These are phyloP conservation scores for Breynia disticha DNA, from an alignment of 441 rosid species.

Conservation along the genomic window DNA sequence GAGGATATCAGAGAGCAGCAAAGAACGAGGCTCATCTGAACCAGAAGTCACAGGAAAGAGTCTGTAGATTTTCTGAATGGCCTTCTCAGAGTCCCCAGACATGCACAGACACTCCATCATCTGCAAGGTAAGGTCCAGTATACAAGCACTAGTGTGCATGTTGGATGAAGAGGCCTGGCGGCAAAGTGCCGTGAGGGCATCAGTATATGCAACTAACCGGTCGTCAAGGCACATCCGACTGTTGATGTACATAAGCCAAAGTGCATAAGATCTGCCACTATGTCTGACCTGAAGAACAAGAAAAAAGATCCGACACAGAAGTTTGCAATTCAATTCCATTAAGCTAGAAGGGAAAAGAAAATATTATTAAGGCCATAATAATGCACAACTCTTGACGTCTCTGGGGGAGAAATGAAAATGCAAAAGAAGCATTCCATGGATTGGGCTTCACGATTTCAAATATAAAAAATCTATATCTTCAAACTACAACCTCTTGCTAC, in stretches of 20 bases:
- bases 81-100: slow-evolving; percentile 66
- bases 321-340: slow-evolving; percentile 16
- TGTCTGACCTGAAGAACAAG: slow-evolving; percentile 61
- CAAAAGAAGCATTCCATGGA: too few relatives aligned
- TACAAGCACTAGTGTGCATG: slow-evolving; percentile 59
- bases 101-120: slow-evolving; percentile 70
- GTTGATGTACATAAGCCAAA: slow-evolving; percentile 91
- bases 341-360: slow-evolving; percentile 9
- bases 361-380: slow-evolving; percentile 1
- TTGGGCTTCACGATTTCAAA: too few relatives aligned
- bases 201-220: slow-evolving; percentile 60
- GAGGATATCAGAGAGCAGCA: slow-evolving; percentile 70
- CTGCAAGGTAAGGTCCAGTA: slow-evolving; percentile 84
- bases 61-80: slow-evolving; percentile 41
- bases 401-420: too few relatives aligned
- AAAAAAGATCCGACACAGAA: slow-evolving; percentile 27
- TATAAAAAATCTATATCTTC: too few relatives aligned
- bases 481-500: too few relatives aligned
- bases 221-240: slow-evolving; percentile 61
- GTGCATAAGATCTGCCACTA: slow-evolving; percentile 59
- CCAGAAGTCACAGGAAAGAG: slow-evolving; percentile 31
- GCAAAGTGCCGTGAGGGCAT: slow-evolving; percentile 67
- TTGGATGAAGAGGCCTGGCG: slow-evolving; percentile 31
- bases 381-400: too few relatives aligned
- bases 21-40: slow-evolving; percentile 53